phyloP scores from a whole-genome alignment of 495 filamentous ascomycete genomes.

The Sordaria brevicollis region DNA sequence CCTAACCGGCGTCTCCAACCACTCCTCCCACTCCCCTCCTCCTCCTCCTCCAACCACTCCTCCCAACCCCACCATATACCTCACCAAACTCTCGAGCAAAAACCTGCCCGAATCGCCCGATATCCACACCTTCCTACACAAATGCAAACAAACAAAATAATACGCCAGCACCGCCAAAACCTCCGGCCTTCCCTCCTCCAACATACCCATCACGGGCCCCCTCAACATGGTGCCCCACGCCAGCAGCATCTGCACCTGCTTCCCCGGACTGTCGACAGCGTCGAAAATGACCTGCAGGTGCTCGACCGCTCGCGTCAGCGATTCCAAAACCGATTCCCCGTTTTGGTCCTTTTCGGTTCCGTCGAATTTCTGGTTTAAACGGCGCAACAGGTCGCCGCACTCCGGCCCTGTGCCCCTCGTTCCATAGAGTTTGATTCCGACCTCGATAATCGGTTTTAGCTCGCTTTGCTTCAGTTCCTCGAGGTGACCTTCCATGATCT shows the following conservation, averaged over 20 bases:
- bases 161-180: constrained; percentile 20
- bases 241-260: constrained; percentile 9
- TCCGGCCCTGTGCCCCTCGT: constrained; percentile 9
- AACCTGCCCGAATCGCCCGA: constrained; percentile 14
- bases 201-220: constrained; percentile 10
- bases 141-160: constrained; percentile 20
- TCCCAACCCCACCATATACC: constrained; percentile 11
- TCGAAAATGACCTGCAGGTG: constrained; percentile 19
- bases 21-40: constrained; percentile 13
- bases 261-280: neutral
- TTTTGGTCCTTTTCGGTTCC: too few species aligned
- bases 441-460: constrained; percentile 14
- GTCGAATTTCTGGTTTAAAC: too few species aligned
- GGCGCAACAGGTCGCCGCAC: constrained; percentile 8
- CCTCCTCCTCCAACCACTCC: constrained; percentile 20
- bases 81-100: constrained; percentile 6
- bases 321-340: too few species aligned
- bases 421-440: constrained; percentile 5
- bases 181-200: constrained; percentile 16
- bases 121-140: constrained; percentile 13
- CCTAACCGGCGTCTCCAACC: constrained; percentile 17
- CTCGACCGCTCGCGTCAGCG: constrained; percentile 8
- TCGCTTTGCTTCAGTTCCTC: constrained; percentile 11
- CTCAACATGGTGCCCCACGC: constrained; percentile 14
- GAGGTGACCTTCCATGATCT: constrained; percentile 16